Evolutionary conservation across 768 basidiomycete genomes (phyloP), one percentile per base, ranked within the genome.

Genomic region (Russula griseocarnosa): DNA sequence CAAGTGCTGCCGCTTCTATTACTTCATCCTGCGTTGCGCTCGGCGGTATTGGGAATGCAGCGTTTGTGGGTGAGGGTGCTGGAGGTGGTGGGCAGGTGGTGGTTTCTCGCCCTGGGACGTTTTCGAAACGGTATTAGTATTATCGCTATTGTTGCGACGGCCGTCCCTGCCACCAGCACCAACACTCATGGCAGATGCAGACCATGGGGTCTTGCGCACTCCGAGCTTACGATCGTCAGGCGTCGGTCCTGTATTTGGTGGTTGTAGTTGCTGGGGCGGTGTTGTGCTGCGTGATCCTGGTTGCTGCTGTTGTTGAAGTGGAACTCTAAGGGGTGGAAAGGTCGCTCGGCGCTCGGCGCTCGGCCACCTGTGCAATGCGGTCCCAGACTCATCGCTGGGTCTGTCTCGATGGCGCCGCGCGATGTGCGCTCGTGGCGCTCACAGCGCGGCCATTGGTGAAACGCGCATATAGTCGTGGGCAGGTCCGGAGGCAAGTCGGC

Each of bases 321-420:
- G n/a, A n/a, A n/a, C n/a, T n/a, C n/a, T n/a, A n/a, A n/a, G n/a
- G n/a, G n/a, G 62, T 28, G 70, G 65, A 38, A 70, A 69, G 1
- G 68, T 49, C 32, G 77, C 73, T 50, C 79, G 75, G 2, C 77
- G 73, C 18, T 79, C 75, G 0, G 93, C n/a, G n/a, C n/a, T n/a
- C n/a, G n/a, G n/a, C n/a, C 0, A 92, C 94, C 65, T 83, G 83
- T 7, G 92, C 94, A 28, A 96, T 93, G 18, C 94, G 86, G 67
- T 94, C 92, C n/a, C 83, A 92, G 0, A 96, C 82, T 65, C 86
- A 83, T 56, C 87, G 79, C 2, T 87, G 85, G n/a, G 84, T 79
- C 64, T 80, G 79, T 32, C 79, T 77, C 13, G 83, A 80, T 2
- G 84, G 81, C 0, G 58, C n/a, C 10, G 10, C 83, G 80, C 0